These are phyloP conservation scores for Oryza longistaminata DNA, from an alignment of 176 grass and related monocot genomes.

Conservation along the genomic window DNA sequence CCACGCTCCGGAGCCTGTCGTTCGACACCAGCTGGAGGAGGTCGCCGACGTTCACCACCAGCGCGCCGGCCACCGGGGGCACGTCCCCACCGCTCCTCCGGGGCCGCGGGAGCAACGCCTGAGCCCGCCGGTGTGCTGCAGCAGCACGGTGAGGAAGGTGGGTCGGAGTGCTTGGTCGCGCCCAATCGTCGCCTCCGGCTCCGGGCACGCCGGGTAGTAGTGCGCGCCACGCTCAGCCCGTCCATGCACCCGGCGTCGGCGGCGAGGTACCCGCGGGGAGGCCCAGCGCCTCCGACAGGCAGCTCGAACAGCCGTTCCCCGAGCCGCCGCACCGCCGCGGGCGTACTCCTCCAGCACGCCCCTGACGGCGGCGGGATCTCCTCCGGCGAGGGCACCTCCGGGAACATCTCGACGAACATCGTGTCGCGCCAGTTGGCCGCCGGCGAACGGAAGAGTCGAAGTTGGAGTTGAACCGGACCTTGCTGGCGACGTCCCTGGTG, in stretches of 20 bases:
- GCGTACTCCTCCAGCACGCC: slow-evolving; percentile 29
- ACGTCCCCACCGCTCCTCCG: slow-evolving; percentile 4
- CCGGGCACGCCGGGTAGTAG: slow-evolving; percentile 64
- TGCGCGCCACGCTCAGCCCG: slow-evolving; percentile 26
- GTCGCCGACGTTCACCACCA: not conserved
- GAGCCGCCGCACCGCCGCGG: not conserved
- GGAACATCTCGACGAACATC: slow-evolving; percentile 35
- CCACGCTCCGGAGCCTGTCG: not conserved
- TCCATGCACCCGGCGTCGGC: slow-evolving; percentile 34
- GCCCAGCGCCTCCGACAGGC: slow-evolving; percentile 52
- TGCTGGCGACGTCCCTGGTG: slow-evolving; percentile 26
- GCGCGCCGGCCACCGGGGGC: not conserved
- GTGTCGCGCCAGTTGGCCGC: slow-evolving; percentile 66
- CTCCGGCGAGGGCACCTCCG: slow-evolving; percentile 14
- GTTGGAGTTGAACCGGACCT: slow-evolving; percentile 33
- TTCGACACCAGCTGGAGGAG: not conserved
- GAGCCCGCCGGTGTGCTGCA: slow-evolving; percentile 8
- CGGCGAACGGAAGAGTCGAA: slow-evolving; percentile 43
- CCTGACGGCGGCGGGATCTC: slow-evolving; percentile 36
- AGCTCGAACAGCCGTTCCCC: slow-evolving; percentile 40
- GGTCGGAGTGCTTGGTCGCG: slow-evolving; percentile 43
- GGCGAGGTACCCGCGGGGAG: slow-evolving; percentile 16
- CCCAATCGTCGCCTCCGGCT: slow-evolving; percentile 53
- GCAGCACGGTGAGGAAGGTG: slow-evolving; percentile 56
- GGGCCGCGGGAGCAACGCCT: not conserved